These are phyloP conservation scores for Pyropia haitanensis DNA, from an alignment of 23 red algal genomes.

Conservation along the genomic window DNA sequence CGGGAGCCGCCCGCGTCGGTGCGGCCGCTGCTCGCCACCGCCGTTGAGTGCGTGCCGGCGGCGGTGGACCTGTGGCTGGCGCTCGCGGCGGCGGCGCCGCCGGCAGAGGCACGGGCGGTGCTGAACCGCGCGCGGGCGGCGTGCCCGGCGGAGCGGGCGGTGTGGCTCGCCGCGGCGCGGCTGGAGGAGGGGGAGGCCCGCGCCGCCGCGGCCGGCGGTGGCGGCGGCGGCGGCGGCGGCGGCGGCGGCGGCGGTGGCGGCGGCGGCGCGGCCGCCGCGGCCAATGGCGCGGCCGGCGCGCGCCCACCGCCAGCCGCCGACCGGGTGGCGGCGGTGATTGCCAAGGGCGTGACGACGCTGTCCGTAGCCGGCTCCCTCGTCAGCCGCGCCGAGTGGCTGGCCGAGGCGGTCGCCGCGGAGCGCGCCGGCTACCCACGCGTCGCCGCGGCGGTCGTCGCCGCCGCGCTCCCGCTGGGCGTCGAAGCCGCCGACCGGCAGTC, in stretches of 20 bases:
- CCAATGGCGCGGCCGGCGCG: too few species aligned
- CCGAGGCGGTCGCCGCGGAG: conserved; percentile 28
- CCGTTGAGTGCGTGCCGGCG: conserved; percentile 67
- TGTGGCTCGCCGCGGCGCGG: conserved; percentile 64
- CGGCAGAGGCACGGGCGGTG: conserved; percentile 35
- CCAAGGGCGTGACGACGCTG: conserved; percentile 18
- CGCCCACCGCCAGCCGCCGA: not conserved
- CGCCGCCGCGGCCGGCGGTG: not conserved
- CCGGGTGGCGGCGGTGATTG: conserved; percentile 22
- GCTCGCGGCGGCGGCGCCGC: conserved; percentile 38
- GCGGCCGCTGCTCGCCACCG: conserved; percentile 25
- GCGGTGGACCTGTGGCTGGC: conserved; percentile 75
- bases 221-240: not conserved
- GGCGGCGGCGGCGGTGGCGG: too few species aligned
- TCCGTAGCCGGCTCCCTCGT: conserved; percentile 13
- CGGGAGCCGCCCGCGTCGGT: conserved; percentile 44
- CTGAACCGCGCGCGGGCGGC: conserved; percentile 40
- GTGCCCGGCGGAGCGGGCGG: conserved; percentile 13
- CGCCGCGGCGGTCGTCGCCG: conserved; percentile 13
- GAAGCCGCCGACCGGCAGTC: conserved; percentile 12
- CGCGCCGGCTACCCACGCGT: conserved; percentile 23
- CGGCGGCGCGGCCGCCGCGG: too few species aligned
- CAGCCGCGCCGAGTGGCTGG: conserved; percentile 40
- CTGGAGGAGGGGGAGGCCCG: conserved; percentile 57
- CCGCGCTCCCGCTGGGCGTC: conserved; percentile 21